These are phyloP conservation scores for Sequoiadendron giganteum DNA, from an alignment of 75 land plant species.

Conservation along the genomic window DNA sequence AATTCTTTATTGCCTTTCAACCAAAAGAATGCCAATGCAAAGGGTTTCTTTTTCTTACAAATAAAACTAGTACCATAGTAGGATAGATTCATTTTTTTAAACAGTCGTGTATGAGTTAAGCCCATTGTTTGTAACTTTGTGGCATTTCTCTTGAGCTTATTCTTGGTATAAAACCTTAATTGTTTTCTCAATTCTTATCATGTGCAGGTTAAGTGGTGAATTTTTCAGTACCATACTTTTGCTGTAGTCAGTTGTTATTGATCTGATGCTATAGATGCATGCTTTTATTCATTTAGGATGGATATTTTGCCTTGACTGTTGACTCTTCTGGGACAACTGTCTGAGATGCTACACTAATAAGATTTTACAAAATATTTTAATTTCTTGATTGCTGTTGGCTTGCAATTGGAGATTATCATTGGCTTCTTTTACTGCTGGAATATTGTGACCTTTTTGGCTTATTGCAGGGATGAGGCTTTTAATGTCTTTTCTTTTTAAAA, in stretches of 20 bases:
- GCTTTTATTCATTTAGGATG: neutral
- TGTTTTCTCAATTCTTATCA: neutral
- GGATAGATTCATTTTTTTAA: conserved; percentile 2
- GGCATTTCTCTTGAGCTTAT: no score
- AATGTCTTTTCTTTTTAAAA: neutral
- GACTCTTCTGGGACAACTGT: neutral
- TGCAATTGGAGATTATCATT: no score
- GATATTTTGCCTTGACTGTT: neutral
- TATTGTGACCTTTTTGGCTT: neutral
- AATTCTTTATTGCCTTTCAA: neutral
- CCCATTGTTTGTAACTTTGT: neutral
- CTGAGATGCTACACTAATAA: neutral
- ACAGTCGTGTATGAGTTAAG: neutral
- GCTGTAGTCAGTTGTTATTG: neutral
- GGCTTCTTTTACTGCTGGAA: neutral
- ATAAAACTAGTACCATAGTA: neutral
- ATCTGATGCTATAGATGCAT: neutral
- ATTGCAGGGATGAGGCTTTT: neutral
- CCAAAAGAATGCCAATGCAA: neutral
- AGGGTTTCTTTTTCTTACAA: neutral
- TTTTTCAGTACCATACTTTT: neutral
- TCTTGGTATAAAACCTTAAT: neutral
- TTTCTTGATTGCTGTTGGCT: no score
- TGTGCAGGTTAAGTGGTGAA: neutral
- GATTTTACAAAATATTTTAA: neutral